phyloP scores from a whole-genome alignment of 352 stramenopile genomes.

The Phytopythium aichiense region DNA sequence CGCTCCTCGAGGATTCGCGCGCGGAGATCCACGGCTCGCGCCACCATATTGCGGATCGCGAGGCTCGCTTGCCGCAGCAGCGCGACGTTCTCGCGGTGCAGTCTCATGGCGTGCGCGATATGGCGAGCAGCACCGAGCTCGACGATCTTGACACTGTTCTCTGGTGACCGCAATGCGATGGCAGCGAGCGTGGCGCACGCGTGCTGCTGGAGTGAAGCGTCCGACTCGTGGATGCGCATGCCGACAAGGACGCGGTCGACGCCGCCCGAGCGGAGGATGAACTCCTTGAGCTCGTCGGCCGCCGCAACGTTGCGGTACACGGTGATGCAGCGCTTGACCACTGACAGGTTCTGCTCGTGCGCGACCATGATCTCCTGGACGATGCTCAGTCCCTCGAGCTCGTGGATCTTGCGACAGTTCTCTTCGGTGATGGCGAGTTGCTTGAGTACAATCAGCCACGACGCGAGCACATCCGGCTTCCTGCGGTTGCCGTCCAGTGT shows the following conservation, averaged over 20 bases:
- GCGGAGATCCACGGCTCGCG: conserved; percentile 52
- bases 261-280: conserved; percentile 51
- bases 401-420: conserved; percentile 65
- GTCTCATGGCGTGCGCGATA: conserved; percentile 55
- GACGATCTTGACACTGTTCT: conserved; percentile 55
- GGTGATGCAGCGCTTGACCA: conserved; percentile 64
- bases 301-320: conserved; percentile 73
- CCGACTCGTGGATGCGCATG: conserved; percentile 46
- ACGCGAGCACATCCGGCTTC: conserved; percentile 40
- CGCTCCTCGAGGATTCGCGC: conserved; percentile 57
- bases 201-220: conserved; percentile 63
- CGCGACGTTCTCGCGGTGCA: conserved; percentile 33
- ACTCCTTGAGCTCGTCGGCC: conserved; percentile 63
- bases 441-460: conserved; percentile 71
- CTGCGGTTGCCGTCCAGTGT: conserved; percentile 21
- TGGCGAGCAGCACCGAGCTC: conserved; percentile 37
- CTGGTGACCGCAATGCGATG: conserved; percentile 58
- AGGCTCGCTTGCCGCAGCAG: conserved; percentile 73
- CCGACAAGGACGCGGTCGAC: conserved; percentile 45
- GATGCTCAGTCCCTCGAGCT: conserved; percentile 46
- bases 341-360: conserved; percentile 38
- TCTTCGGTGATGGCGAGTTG: conserved; percentile 77
- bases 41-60: conserved; percentile 78
- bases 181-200: conserved; percentile 71
- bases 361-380: conserved; percentile 51